These are phyloP conservation scores for Gnomoniopsis sp. DNA, from an alignment of 2,329 filamentous ascomycete species.

Conservation along the genomic window DNA sequence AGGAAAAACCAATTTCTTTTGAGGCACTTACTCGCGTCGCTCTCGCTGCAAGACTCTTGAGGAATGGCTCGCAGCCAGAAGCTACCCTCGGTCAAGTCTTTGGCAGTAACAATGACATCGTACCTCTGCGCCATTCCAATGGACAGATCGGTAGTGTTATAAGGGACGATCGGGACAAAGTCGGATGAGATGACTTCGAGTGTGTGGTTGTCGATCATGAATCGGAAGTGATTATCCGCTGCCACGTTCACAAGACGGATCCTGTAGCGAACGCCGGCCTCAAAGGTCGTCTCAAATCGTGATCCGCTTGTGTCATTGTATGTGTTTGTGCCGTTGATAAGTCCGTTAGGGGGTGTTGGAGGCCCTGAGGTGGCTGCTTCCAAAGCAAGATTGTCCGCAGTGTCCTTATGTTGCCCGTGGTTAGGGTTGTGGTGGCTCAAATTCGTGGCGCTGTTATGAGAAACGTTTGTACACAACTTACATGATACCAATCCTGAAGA, in stretches of 20 bases:
- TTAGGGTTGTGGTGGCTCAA: not conserved
- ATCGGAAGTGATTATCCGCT: constrained; percentile 7
- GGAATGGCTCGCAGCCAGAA: constrained; percentile 7
- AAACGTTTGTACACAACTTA: constrained; percentile 17
- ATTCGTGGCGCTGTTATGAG: not conserved
- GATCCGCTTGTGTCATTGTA: not conserved
- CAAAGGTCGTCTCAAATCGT: constrained; percentile 3
- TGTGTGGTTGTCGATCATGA: constrained; percentile 9
- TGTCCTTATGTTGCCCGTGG: too few species aligned
- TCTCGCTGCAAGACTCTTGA: constrained; percentile 8
- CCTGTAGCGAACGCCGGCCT: not conserved
- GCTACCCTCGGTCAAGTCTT: not conserved
- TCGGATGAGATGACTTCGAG: constrained; percentile 2
- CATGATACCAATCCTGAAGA: constrained; percentile 57
- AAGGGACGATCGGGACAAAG: constrained; percentile 4
- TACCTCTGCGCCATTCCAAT: constrained; percentile 8
- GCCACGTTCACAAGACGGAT: constrained; percentile 4
- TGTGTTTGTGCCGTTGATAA: constrained; percentile 16
- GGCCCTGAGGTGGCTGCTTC: not conserved
- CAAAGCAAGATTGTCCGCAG: not conserved
- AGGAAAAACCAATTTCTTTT: too few species aligned
- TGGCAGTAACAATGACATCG: constrained; percentile 5
- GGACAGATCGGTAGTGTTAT: not conserved
- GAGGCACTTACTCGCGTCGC: not conserved
- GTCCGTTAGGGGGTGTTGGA: not conserved